Percentiles rank a stretch among this genome's conserved stretches.
These are phyloP conservation scores for Talaromyces sp. DNA, from an alignment of 2,329 filamentous ascomycete genomes.

Conservation along the genomic window DNA sequence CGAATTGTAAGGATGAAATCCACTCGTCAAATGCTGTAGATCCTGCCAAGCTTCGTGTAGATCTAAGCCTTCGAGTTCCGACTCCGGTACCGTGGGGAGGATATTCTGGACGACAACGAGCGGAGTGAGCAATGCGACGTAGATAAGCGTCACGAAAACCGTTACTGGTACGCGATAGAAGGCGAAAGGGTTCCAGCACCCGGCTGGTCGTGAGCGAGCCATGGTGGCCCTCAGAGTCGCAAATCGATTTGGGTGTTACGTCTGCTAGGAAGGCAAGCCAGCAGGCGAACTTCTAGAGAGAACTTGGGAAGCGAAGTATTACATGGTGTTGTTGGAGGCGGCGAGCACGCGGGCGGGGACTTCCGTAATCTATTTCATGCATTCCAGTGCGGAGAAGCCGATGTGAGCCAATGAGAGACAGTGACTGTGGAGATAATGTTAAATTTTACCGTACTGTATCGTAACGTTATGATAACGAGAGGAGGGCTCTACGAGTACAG, in stretches of 20 bases:
- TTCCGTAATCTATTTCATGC: conserved; percentile 6
- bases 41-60: conserved; percentile 84
- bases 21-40: conserved; percentile 67
- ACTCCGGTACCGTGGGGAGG: conserved; percentile 64
- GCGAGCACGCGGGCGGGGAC: conserved; percentile 7
- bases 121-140: conserved; percentile 71
- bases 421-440: neutral
- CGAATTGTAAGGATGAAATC: conserved; percentile 87
- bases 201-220: conserved; percentile 27
- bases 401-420: neutral
- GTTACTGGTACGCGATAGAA: conserved; percentile 81
- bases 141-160: conserved; percentile 70
- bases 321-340: conserved; percentile 8
- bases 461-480: neutral
- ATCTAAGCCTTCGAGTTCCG: conserved; percentile 64
- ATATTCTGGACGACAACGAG: conserved; percentile 71
- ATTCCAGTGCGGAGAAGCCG: conserved; percentile 8
- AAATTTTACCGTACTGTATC: neutral
- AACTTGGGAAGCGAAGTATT: neutral
- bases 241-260: neutral
- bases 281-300: neutral
- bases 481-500: neutral
- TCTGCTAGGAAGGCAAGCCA: neutral
- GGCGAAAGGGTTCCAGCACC: conserved; percentile 53
- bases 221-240: conserved; percentile 26